phyloP scores from a whole-genome alignment of 2,329 filamentous ascomycete genomes.

The Colletotrichum scovillei region DNA sequence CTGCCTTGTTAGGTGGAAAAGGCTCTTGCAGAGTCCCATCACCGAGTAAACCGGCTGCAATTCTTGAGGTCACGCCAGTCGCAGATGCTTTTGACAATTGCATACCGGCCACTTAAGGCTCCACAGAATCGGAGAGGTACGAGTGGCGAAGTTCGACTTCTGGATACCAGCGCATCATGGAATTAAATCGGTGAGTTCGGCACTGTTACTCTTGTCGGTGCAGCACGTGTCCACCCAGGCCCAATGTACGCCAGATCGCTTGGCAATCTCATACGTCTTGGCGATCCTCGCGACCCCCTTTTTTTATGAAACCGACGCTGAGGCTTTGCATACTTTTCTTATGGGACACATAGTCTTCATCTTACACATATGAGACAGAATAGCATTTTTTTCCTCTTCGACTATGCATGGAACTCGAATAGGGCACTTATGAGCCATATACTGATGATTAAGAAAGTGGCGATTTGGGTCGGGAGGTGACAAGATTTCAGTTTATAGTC shows the following conservation, averaged over 20 bases:
- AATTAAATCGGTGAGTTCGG: conserved; percentile 40
- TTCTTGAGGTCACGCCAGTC: neutral
- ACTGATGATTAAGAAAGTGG: no score
- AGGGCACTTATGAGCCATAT: no score
- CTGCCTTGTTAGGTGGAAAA: conserved; percentile 33
- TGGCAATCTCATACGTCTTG: conserved; percentile 22
- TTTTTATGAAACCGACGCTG: neutral
- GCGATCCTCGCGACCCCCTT: conserved; percentile 35
- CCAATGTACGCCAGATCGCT: conserved; percentile 22
- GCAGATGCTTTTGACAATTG: no score
- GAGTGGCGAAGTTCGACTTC: conserved; percentile 36
- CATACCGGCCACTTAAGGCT: neutral
- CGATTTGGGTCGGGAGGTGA: no score
- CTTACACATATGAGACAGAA: conserved; percentile 44
- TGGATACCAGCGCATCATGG: conserved; percentile 38
- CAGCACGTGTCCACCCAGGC: conserved; percentile 42
- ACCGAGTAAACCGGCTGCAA: conserved; percentile 15
- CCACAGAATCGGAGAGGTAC: conserved; percentile 32
- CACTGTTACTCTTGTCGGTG: conserved; percentile 39
- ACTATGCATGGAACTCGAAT: no score
- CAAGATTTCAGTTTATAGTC: no score
- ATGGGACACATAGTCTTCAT: conserved; percentile 38
- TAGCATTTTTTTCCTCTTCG: conserved; percentile 32
- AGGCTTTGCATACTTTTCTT: conserved; percentile 37
- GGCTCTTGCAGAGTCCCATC: conserved; percentile 36